Percentiles rank a stretch among this genome's conserved stretches.
These are phyloP conservation scores for Ceratobasidium sp. DNA, from an alignment of 1,284 basidiomycete genomes.

Conservation along the genomic window DNA sequence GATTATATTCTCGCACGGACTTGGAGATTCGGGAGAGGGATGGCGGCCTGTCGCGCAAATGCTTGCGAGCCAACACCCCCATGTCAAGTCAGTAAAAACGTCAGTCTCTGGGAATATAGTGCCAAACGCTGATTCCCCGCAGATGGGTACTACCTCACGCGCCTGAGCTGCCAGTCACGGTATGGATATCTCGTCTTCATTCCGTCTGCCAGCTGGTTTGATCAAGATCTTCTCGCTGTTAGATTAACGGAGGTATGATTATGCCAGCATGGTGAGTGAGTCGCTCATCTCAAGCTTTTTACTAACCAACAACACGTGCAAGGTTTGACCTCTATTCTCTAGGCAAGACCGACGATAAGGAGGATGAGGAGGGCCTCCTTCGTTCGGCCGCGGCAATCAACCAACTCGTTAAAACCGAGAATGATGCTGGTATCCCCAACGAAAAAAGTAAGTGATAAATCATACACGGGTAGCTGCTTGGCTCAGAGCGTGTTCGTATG, in stretches of 20 bases:
- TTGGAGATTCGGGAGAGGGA: constrained; percentile 79
- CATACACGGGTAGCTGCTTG: constrained; percentile 38
- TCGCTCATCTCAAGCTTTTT: constrained; percentile 35
- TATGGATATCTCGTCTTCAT: constrained; percentile 47
- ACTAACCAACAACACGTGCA: not conserved
- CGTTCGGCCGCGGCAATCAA: constrained; percentile 71
- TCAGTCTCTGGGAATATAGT: not conserved
- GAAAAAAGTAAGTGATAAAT: constrained; percentile 51
- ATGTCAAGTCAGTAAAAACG: constrained; percentile 65
- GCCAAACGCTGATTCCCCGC: not conserved
- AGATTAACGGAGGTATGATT: constrained; percentile 71
- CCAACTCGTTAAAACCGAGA: constrained; percentile 76
- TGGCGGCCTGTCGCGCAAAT: constrained; percentile 82
- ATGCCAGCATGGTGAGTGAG: constrained; percentile 76
- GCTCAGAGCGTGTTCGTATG: not conserved
- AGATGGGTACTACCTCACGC: constrained; percentile 82
- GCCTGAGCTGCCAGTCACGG: constrained; percentile 61
- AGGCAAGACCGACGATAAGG: constrained; percentile 80
- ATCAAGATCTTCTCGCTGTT: constrained; percentile 63
- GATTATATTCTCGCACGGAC: constrained; percentile 61
- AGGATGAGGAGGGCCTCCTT: constrained; percentile 76
- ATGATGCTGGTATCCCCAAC: constrained; percentile 74
- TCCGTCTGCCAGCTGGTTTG: constrained; percentile 13
- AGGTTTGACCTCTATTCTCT: constrained; percentile 44
- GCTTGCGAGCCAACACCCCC: constrained; percentile 64